phyloP scores from a whole-genome alignment of 1,284 basidiomycete genomes.

The Trametes hirsuta region DNA sequence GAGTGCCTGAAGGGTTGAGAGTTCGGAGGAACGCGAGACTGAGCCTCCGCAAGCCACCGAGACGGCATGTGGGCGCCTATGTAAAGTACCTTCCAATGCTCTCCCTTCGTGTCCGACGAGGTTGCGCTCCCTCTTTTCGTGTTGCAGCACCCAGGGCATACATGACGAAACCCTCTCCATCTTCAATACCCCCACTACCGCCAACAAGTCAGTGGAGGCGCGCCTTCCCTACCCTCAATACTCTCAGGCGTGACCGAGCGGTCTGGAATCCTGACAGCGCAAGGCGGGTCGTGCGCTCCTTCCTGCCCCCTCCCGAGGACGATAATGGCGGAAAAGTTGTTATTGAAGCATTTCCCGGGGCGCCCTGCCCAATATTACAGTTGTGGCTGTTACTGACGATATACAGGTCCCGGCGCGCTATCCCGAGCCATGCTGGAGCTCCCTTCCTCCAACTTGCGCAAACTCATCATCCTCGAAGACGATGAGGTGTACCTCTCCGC shows the following conservation, averaged over 20 bases:
- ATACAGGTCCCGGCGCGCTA: constrained; percentile 69
- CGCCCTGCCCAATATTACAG: background rate
- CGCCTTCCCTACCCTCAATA: constrained; percentile 1
- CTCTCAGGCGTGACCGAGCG: constrained; percentile 37
- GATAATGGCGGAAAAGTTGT: constrained; percentile 54
- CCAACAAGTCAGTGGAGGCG: constrained; percentile 17
- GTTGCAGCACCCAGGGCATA: background rate
- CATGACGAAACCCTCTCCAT: background rate
- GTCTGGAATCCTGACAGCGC: constrained; percentile 55
- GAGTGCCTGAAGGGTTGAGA: no score
- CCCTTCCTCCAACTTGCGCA: constrained; percentile 59
- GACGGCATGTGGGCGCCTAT: no score
- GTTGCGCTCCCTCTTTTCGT: background rate
- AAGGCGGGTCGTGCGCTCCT: constrained; percentile 53
- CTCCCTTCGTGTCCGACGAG: constrained; percentile 4
- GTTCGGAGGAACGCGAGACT: no score
- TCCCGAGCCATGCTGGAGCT: constrained; percentile 71
- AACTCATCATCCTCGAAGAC: constrained; percentile 74
- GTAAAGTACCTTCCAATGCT: constrained; percentile 1
- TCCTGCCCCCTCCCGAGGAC: constrained; percentile 43
- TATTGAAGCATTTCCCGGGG: constrained; percentile 78
- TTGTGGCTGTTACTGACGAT: constrained; percentile 1
- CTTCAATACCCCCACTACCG: constrained; percentile 16
- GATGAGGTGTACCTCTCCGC: constrained; percentile 51
- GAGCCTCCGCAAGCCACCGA: no score